phyloP scores from a whole-genome alignment of 179 eudicot species.

The Pouteria campechiana region DNA sequence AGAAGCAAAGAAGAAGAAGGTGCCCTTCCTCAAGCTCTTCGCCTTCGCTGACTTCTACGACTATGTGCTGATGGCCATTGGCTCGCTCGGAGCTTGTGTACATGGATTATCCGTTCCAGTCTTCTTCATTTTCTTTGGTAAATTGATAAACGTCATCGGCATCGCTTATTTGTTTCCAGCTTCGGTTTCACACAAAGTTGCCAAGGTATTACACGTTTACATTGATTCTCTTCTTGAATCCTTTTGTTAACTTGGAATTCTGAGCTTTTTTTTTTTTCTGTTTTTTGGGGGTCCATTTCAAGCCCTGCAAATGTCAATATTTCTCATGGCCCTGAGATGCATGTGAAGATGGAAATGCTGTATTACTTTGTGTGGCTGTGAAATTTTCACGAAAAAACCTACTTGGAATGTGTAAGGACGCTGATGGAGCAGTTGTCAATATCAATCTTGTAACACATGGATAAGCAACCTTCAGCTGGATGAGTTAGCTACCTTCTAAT shows the following conservation, averaged over 20 bases:
- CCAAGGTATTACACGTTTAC: conserved; percentile 35
- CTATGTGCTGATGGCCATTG: conserved; percentile 56
- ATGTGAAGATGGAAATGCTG: too few species aligned
- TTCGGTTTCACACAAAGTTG: conserved; percentile 70
- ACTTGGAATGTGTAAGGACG: too few species aligned
- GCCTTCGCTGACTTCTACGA: conserved; percentile 68
- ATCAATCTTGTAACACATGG: too few species aligned
- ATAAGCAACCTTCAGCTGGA: too few species aligned
- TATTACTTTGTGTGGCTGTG: too few species aligned
- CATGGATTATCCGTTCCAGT: conserved; percentile 94
- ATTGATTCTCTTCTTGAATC: neutral
- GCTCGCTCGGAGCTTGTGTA: conserved; percentile 48
- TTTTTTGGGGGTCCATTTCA: neutral
- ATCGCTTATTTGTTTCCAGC: conserved; percentile 78
- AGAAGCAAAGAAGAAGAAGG: conserved; percentile 12
- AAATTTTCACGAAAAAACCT: too few species aligned
- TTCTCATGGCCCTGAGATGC: too few species aligned
- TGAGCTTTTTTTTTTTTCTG: neutral
- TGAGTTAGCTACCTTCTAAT: too few species aligned
- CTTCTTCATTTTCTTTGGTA: conserved; percentile 94
- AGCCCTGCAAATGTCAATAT: too few species aligned
- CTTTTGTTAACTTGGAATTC: neutral
- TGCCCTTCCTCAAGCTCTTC: conserved; percentile 38
- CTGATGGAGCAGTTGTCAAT: too few species aligned
- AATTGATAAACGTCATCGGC: conserved; percentile 69